Base-by-base conservation (phyloP, 2,329 filamentous ascomycete species). In the Sclerotinia glacialis region DNA sequence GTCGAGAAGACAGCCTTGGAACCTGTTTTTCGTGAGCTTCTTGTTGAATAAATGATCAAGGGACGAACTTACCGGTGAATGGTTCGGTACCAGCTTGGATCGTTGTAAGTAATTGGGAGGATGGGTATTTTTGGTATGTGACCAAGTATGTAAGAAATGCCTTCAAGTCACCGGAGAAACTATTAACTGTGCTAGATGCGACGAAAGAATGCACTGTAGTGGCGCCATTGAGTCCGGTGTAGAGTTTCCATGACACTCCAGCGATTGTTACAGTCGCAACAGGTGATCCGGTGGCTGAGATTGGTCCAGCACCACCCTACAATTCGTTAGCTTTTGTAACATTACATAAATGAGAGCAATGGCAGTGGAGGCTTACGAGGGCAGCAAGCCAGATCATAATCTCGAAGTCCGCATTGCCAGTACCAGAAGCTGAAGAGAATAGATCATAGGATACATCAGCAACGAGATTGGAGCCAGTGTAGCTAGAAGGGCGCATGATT, bases 311-410 rank as follows among this genome's bases (percentile, higher is more conserved):
- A 61, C 83, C 82, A 34, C 83, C 85, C 54, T 61, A n/a, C 9
- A 3, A 61, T 18, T 49, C 9, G 58, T 61, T 37, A 49, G 44
- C 49, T 21, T 61, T 34, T 21, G 8, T 6, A 21, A 26, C 1
- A 11, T 49, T 14, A 4, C n/a, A 60, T 53, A 2, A 37, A 23
- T 5, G 5, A 37, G 14, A 1, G 5, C 3, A 49, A 14, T 8
- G 5, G n/a, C 9, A 26, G 37, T 26, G 6, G 1, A 12, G 1
- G 34, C 58, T 40, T 47, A 61, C 58, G 26, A 86, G 76, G 40
- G 83, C 83, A 4, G 78, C 81, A 34, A 85, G 77, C 86, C 87
- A 89, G 70, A 89, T 81, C 86, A 89, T 89, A 71, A 89, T 79
- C 76, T 89, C 87, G 73, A 85, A 88, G 71, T 85, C 79, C n/a